Conservation (phyloP, 2,329 filamentous ascomycete genomes). For the Teratosphaeria epicoccoides region DNA sequence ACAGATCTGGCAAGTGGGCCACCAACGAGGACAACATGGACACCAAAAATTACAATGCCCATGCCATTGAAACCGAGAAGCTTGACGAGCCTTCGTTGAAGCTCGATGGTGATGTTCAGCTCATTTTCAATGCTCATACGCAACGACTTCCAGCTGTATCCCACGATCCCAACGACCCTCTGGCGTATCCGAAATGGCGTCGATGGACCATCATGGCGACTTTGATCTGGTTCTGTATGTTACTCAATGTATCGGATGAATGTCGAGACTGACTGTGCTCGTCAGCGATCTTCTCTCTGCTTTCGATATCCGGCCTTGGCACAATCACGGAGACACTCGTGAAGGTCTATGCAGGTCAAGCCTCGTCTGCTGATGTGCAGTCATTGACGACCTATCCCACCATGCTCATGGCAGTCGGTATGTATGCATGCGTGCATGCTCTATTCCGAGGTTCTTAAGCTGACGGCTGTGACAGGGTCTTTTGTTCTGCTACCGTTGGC, state of each 20-base stretch:
- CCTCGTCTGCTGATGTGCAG: background rate
- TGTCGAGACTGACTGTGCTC: background rate
- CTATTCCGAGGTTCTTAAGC: background rate
- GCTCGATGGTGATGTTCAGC: background rate
- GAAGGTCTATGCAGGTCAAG: background rate
- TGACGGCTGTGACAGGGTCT: background rate
- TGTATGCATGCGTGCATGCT: background rate
- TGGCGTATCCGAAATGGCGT: background rate
- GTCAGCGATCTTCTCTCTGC: background rate
- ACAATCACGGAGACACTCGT: background rate
- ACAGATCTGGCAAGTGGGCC: background rate
- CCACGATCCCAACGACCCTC: background rate
- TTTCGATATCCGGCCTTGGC: background rate
- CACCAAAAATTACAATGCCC: background rate
- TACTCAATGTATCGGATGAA: background rate
- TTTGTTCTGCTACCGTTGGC: conserved; percentile 17
- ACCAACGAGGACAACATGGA: background rate
- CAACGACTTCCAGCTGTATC: background rate
- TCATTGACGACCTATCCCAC: conserved; percentile 1
- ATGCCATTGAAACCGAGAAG: background rate
- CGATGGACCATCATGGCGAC: conserved; percentile 1
- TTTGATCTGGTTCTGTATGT: background rate
- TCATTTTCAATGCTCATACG: background rate
- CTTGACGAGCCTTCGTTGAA: background rate
- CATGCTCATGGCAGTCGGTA: conserved; percentile 1